Conservation (phyloP, 495 filamentous ascomycete genomes). For the Aeminium ludgeri region DNA sequence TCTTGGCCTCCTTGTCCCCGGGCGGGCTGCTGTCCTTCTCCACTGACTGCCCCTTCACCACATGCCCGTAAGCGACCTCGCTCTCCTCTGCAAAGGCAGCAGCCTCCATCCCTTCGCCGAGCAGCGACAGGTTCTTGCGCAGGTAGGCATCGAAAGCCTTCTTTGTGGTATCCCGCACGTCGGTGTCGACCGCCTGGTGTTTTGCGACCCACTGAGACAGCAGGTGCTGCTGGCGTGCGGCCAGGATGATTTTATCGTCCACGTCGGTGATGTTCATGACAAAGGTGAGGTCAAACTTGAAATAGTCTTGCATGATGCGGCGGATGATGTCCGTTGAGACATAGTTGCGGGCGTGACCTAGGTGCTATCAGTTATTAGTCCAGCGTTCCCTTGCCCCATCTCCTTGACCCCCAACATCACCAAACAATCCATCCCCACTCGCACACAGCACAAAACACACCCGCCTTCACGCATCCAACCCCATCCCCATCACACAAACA, state of each 20-base stretch:
- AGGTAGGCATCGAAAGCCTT: conserved; percentile 58
- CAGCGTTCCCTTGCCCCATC: not conserved
- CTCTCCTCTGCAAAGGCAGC: conserved; percentile 38
- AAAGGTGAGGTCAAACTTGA: conserved; percentile 71
- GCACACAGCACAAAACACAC: too few species aligned
- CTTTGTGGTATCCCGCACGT: conserved; percentile 36
- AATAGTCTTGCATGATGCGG: conserved; percentile 71
- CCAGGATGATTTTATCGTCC: conserved; percentile 88
- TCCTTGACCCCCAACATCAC: not conserved
- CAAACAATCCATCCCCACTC: too few species aligned
- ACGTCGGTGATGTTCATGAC: conserved; percentile 95
- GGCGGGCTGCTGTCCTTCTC: conserved; percentile 40
- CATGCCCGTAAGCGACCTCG: conserved; percentile 43
- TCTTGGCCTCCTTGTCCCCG: conserved; percentile 64
- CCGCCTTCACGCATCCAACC: too few species aligned
- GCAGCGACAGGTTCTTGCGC: conserved; percentile 54
- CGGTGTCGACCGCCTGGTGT: conserved; percentile 31
- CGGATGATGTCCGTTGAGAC: conserved; percentile 85
- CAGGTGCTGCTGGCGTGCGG: conserved; percentile 61
- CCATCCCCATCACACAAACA: too few species aligned
- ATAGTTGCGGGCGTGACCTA: conserved; percentile 90
- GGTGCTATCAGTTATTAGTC: conserved; percentile 31
- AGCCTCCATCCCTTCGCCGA: conserved; percentile 30
- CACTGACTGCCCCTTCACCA: conserved; percentile 42
- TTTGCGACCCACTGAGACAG: conserved; percentile 37